phyloP scores from a whole-genome alignment of 1,139 yeast species.

The Blastobotrys illinoisensis region DNA sequence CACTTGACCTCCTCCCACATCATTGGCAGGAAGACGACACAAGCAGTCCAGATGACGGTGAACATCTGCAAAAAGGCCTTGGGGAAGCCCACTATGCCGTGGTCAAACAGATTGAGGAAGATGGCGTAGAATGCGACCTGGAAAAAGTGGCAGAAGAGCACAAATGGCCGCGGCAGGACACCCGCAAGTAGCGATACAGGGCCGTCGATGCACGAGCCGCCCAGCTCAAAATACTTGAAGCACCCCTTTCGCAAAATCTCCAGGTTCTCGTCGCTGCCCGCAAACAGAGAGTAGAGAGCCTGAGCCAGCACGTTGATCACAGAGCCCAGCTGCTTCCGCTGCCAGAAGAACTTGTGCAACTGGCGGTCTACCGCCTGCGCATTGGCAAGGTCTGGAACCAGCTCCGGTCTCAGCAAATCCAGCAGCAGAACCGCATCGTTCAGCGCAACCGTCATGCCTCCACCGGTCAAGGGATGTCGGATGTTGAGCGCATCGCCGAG shows the following conservation, averaged over 20 bases:
- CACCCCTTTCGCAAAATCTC: conserved; percentile 79
- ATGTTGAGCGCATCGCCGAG: conserved; percentile 93
- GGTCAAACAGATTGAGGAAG: conserved; percentile 57
- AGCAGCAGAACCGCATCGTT: conserved; percentile 75
- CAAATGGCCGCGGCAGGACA: conserved; percentile 64
- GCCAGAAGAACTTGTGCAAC: conserved; percentile 62
- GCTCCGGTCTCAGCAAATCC: conserved; percentile 45
- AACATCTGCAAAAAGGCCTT: conserved; percentile 66
- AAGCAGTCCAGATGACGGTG: conserved; percentile 67
- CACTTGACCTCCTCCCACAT: conserved; percentile 25
- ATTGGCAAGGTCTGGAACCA: conserved; percentile 57
- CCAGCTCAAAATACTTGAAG: conserved; percentile 74
- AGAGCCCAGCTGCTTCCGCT: conserved; percentile 71
- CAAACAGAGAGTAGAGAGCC: conserved; percentile 83
- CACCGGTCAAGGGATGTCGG: conserved; percentile 98
- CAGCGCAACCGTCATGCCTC: conserved; percentile 98
- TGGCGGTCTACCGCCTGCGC: conserved; percentile 49
- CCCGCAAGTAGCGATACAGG: conserved; percentile 88
- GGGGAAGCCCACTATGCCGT: conserved; percentile 68
- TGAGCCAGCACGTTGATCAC: conserved; percentile 88
- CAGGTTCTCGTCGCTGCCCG: conserved; percentile 69
- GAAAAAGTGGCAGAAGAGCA: conserved; percentile 78
- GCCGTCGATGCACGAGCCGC: conserved; percentile 71
- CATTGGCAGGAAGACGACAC: conserved; percentile 50
- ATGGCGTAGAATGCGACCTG: conserved; percentile 84